A percentile compares a stretch with the other conserved stretches of the same genome.
Conservation (phyloP, 1,284 basidiomycete genomes). For the Puccinia polysora region DNA sequence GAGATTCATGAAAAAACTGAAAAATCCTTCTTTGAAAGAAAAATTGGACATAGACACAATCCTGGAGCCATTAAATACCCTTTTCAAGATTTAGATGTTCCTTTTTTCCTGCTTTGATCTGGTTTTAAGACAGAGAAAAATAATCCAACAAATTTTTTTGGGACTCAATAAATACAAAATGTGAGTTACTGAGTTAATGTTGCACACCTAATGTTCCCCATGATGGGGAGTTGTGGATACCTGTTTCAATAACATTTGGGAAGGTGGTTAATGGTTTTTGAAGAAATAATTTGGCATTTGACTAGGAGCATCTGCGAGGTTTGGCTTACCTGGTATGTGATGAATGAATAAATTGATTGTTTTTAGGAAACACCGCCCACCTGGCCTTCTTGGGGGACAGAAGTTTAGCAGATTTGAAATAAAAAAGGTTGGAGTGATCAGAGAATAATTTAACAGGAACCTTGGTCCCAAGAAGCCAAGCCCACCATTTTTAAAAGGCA, state of each 20-base stretch:
- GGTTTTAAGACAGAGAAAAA: not conserved
- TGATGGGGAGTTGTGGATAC: not conserved
- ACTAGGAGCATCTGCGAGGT: conserved; percentile 5
- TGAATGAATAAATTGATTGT: conserved; percentile 9
- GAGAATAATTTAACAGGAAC: conserved; percentile 13
- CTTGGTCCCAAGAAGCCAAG: conserved; percentile 17
- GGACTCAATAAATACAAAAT: not conserved
- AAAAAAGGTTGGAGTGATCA: conserved; percentile 25
- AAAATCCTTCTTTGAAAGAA: not conserved
- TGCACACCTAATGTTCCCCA: not conserved
- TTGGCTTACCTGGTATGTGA: not conserved
- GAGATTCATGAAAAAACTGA: not conserved
- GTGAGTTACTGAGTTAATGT: not conserved
- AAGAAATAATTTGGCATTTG: not conserved
- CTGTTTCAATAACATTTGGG: no score
- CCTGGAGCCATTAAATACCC: not conserved
- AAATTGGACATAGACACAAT: not conserved
- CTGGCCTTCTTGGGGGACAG: conserved; percentile 16
- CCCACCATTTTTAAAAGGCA: conserved; percentile 22
- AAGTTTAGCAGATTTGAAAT: conserved; percentile 6
- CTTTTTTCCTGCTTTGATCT: not conserved
- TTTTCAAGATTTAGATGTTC: not conserved
- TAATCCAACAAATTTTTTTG: not conserved
- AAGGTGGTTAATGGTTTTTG: not conserved
- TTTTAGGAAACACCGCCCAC: not conserved